Evolutionary conservation across 2,329 filamentous ascomycete genomes (phyloP).

Genomic region (Ploettnerulaceae sp.): DNA sequence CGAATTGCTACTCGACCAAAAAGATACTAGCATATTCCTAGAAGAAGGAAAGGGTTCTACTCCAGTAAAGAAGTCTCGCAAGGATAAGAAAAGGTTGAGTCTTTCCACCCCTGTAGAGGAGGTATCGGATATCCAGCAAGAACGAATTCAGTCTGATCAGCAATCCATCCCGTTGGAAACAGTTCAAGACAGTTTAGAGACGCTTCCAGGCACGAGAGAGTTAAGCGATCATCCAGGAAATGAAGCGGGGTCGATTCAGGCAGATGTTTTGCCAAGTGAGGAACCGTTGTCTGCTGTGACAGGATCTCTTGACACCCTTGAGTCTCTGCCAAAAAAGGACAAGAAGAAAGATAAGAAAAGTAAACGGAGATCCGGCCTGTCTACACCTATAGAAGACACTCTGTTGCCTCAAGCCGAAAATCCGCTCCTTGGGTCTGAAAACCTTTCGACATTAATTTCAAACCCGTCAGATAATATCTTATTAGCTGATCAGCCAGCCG

Average conservation of each 20-base stretch:
- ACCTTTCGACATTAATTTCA: background rate
- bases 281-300: too few species aligned
- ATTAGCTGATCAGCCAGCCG: background rate
- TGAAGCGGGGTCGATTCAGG: too few species aligned
- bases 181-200: background rate
- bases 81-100: constrained; percentile 21
- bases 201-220: too few species aligned
- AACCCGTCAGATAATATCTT: background rate
- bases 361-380: constrained; percentile 16
- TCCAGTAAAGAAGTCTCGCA: constrained; percentile 12
- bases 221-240: too few species aligned
- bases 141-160: background rate
- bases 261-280: too few species aligned
- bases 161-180: background rate
- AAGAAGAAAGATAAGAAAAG: background rate
- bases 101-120: background rate
- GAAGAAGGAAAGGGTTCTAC: constrained; percentile 17
- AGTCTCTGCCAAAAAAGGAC: too few species aligned
- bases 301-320: too few species aligned
- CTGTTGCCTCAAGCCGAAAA: too few species aligned
- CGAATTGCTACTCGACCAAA: background rate
- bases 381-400: constrained; percentile 15
- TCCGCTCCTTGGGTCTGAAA: background rate
- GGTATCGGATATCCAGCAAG: background rate
- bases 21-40: constrained; percentile 6